Evolutionary conservation across 2,329 filamentous ascomycete genomes (phyloP).

Genomic region (Nemania bipapillata): DNA sequence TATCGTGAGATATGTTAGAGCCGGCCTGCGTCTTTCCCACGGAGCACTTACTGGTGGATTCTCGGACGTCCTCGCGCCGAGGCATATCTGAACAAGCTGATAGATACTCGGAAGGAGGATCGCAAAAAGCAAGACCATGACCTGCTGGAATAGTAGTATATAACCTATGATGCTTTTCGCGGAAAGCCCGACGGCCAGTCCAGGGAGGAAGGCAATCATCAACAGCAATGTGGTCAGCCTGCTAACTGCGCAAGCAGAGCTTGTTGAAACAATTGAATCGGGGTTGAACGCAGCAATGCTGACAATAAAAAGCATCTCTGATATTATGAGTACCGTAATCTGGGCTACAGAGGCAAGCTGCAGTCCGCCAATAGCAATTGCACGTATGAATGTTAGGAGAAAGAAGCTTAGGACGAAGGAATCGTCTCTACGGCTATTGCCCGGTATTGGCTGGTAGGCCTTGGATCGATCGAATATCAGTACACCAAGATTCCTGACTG

Average conservation of each 20-base stretch:
- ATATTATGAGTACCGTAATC: slow-evolving; percentile 89
- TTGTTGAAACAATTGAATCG: slow-evolving; percentile 86
- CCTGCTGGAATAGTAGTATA: not conserved
- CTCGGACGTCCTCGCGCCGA: not conserved
- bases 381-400: slow-evolving; percentile 83
- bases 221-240: slow-evolving; percentile 81
- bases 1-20: not conserved
- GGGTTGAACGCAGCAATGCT: slow-evolving; percentile 90
- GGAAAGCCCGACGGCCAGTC: slow-evolving; percentile 79
- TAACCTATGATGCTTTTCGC: slow-evolving; percentile 96
- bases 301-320: slow-evolving; percentile 89
- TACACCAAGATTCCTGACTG: too few relatives aligned
- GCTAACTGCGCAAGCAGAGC: slow-evolving; percentile 97
- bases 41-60: not conserved
- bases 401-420: slow-evolving; percentile 91
- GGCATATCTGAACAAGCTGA: not conserved
- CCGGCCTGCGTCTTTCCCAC: not conserved
- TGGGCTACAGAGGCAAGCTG: slow-evolving; percentile 94
- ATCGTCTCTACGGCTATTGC: too few relatives aligned
- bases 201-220: slow-evolving; percentile 85
- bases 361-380: slow-evolving; percentile 89
- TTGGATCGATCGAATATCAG: slow-evolving; percentile 85
- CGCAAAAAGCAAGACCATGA: not conserved
- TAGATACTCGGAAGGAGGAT: not conserved
- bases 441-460: too few relatives aligned